Base-by-base conservation (phyloP, 352 stramenopile genomes). In the Phytophthora pseudosyringae region DNA sequence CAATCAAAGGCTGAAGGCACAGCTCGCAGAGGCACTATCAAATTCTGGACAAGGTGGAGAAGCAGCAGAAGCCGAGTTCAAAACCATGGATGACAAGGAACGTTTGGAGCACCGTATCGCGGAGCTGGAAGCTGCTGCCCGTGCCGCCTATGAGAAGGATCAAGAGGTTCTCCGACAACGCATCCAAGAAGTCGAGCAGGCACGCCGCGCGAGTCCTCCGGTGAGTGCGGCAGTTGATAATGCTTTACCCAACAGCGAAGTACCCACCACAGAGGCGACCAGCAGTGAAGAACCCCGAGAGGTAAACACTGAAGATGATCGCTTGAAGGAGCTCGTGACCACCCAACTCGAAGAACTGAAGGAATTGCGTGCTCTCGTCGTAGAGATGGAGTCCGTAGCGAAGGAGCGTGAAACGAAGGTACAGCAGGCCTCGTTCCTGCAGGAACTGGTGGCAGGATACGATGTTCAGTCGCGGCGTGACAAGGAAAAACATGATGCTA, bases 401-500 rank as follows among this genome's bases (percentile, higher is more conserved):
- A 76, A 63, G 38, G 68, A 76, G 25, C 56, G 67, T 5, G 73
- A 84, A 44, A 45, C 55, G 2, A 59, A 74, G 31, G 52, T 71
- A 12, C 46, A 62, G 5, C 67, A 60, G n/a, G 67, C 78, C 5
- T 53, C 48, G 12, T 65, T 66, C 29, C 45, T 81, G 16, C 57
- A 81, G 40, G 62, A 78, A 21, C 28, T 67, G 16, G 61, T 81
- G 43, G 57, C 66, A 25, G 43, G 49, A 13, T 67, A 60, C 48
- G 52, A 75, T 51, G 39, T 67, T 28, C 46, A 82, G 44, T 60
- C 52, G 25, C 55, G 51, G 41, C 58, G 47, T 67, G 39, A 76
- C 26, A 71, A 72, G 41, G 61, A 69, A 7, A 87, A 85, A 32
- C 62, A 59, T 31, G 73, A 80, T 44, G 51, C 63, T 13, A 83